These are phyloP conservation scores for Venturia oleaginea DNA, from an alignment of 2,329 filamentous ascomycete species.

Conservation along the genomic window DNA sequence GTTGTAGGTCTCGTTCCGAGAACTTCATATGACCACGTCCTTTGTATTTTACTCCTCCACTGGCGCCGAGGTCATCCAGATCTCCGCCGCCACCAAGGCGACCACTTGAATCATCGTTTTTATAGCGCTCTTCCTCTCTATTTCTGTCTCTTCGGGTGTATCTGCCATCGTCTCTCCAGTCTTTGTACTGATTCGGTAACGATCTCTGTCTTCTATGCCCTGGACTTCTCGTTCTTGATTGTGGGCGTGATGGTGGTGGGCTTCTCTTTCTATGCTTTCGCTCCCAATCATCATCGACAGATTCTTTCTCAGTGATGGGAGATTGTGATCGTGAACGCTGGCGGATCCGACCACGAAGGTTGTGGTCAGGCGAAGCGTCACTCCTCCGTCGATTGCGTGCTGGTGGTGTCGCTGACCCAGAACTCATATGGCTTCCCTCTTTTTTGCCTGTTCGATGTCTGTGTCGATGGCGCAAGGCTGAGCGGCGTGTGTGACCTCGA, in stretches of 20 bases:
- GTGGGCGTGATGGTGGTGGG: constrained; percentile 25
- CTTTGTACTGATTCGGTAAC: constrained; percentile 25
- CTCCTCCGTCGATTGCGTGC: constrained; percentile 23
- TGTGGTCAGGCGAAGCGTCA: constrained; percentile 28
- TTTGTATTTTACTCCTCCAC: constrained; percentile 11
- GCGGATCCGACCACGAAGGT: constrained; percentile 24
- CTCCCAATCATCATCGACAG: background rate
- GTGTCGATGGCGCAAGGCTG: constrained; percentile 18
- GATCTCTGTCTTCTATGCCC: constrained; percentile 30
- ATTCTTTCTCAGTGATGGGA: constrained; percentile 22
- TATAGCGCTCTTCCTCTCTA: background rate
- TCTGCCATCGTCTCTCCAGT: constrained; percentile 12
- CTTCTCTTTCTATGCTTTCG: constrained; percentile 23
- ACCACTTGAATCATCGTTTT: background rate
- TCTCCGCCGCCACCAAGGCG: background rate
- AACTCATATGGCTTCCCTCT: constrained; percentile 20
- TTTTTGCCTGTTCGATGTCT: constrained; percentile 25
- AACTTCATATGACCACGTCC: constrained; percentile 14
- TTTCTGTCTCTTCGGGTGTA: background rate
- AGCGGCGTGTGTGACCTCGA: constrained; percentile 22
- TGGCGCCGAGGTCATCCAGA: background rate
- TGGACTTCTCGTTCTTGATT: constrained; percentile 17
- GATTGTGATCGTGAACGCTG: constrained; percentile 20
- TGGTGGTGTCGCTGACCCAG: constrained; percentile 19
- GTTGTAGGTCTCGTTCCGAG: background rate